A percentile compares a stretch with the other conserved stretches of the same genome.
These are phyloP conservation scores for Calocera cornea DNA, from an alignment of 768 basidiomycete genomes.

Conservation along the genomic window DNA sequence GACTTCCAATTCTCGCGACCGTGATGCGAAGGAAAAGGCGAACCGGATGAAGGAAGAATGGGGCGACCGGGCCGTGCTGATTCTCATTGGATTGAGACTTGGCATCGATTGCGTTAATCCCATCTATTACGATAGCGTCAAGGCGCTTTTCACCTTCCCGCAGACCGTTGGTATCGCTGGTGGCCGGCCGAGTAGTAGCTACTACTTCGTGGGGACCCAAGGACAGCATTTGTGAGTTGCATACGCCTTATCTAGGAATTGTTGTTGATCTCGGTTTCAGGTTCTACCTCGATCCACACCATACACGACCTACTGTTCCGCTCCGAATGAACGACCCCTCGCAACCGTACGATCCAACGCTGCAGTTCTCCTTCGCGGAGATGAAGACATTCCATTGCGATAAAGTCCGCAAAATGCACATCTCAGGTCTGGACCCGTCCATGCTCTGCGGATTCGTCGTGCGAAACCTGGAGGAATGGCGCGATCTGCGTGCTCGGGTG, in stretches of 20 bases:
- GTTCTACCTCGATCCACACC: conserved; percentile 70
- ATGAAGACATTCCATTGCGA: conserved; percentile 92
- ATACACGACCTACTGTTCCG: conserved; percentile 63
- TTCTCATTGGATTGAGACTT: conserved; percentile 73
- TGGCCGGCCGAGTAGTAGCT: conserved; percentile 90
- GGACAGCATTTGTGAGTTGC: conserved; percentile 47
- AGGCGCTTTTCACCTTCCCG: conserved; percentile 80
- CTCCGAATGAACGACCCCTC: conserved; percentile 29
- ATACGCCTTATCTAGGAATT: not conserved
- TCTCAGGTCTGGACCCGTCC: conserved; percentile 83
- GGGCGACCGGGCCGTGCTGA: conserved; percentile 74
- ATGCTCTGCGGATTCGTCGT: conserved; percentile 93
- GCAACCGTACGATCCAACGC: conserved; percentile 24
- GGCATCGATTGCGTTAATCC: conserved; percentile 92
- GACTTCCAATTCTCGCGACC: conserved; percentile 10
- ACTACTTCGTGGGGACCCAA: conserved; percentile 93
- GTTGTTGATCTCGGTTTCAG: conserved; percentile 6
- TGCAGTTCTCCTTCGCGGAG: conserved; percentile 50
- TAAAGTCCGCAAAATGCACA: conserved; percentile 86
- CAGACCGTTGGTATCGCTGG: conserved; percentile 96
- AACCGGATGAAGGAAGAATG: conserved; percentile 29
- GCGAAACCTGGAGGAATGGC: conserved; percentile 72
- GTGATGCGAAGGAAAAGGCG: conserved; percentile 5
- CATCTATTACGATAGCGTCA: conserved; percentile 78
- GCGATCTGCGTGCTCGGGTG: conserved; percentile 60